Evolutionary conservation across 768 basidiomycete species (phyloP).

Genomic region (Strobilomyces confusus): DNA sequence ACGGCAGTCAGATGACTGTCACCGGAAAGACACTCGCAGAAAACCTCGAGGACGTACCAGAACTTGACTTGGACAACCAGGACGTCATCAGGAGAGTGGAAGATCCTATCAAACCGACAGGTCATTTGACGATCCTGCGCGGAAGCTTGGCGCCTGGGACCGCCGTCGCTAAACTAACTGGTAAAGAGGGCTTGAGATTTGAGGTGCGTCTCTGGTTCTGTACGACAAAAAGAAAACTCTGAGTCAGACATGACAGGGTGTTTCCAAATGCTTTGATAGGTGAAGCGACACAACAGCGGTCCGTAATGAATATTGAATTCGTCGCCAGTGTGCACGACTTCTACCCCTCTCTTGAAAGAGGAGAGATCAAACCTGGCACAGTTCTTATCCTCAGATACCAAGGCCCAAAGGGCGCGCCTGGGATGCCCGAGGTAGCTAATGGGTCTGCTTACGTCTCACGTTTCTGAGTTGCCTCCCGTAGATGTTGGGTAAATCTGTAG

Average conservation of each 20-base stretch:
- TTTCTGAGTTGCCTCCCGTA: constrained; percentile 15
- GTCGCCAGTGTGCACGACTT: constrained; percentile 57
- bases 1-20: constrained; percentile 81
- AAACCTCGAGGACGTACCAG: constrained; percentile 75
- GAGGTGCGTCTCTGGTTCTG: constrained; percentile 46
- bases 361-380: constrained; percentile 72
- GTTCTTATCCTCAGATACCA: constrained; percentile 84
- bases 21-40: constrained; percentile 89
- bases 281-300: constrained; percentile 18
- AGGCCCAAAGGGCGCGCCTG: constrained; percentile 88
- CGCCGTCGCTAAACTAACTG: constrained; percentile 90
- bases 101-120: constrained; percentile 82
- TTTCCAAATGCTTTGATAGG: constrained; percentile 77
- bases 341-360: constrained; percentile 67
- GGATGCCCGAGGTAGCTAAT: constrained; percentile 72
- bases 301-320: background rate
- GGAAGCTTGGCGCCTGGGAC: constrained; percentile 88
- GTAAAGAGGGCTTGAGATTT: constrained; percentile 84
- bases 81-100: constrained; percentile 69
- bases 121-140: constrained; percentile 81
- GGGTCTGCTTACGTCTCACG: background rate
- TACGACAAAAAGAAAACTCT: background rate
- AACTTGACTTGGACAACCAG: constrained; percentile 68
- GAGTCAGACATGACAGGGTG: constrained; percentile 42
- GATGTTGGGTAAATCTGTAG: constrained; percentile 41